Evolutionary conservation across 495 filamentous ascomycete genomes (phyloP).

Genomic region (Daldinia bambusicola): DNA sequence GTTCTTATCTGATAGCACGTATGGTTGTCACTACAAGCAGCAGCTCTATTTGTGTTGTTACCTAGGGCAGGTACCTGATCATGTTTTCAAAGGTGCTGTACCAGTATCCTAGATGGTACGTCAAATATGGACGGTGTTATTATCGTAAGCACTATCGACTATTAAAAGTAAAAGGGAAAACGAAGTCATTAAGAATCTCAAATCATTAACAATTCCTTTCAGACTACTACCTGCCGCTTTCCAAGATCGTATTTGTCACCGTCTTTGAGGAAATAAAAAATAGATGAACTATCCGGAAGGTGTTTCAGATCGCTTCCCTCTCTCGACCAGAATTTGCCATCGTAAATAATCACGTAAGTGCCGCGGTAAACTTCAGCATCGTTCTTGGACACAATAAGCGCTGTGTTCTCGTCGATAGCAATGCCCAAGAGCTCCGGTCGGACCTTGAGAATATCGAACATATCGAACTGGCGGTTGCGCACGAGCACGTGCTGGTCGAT

Average conservation of each 20-base stretch:
- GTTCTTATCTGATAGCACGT: too few species aligned
- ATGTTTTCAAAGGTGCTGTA: not conserved
- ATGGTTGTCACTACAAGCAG: too few species aligned
- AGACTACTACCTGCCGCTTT: slow-evolving; percentile 35
- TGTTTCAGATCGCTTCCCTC: slow-evolving; percentile 44
- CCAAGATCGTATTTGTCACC: slow-evolving; percentile 45
- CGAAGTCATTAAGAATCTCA: not conserved
- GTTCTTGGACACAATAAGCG: slow-evolving; percentile 48
- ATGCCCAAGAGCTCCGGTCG: slow-evolving; percentile 49
- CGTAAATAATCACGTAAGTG: slow-evolving; percentile 46
- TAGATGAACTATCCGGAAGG: slow-evolving; percentile 38
- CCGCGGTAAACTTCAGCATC: slow-evolving; percentile 45
- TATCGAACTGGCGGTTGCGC: slow-evolving; percentile 49
- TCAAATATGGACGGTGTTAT: not conserved
- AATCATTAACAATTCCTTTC: not conserved
- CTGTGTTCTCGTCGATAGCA: slow-evolving; percentile 51
- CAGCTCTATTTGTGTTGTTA: too few species aligned
- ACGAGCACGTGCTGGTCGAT: slow-evolving; percentile 52
- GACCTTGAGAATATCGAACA: slow-evolving; percentile 51
- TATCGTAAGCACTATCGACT: not conserved
- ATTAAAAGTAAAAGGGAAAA: not conserved
- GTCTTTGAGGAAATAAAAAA: slow-evolving; percentile 44
- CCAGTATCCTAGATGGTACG: not conserved
- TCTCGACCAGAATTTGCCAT: slow-evolving; percentile 43
- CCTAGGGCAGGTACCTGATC: too few species aligned